phyloP scores from a whole-genome alignment of 1,139 yeast genomes.

The Geotrichum klebahnii region DNA sequence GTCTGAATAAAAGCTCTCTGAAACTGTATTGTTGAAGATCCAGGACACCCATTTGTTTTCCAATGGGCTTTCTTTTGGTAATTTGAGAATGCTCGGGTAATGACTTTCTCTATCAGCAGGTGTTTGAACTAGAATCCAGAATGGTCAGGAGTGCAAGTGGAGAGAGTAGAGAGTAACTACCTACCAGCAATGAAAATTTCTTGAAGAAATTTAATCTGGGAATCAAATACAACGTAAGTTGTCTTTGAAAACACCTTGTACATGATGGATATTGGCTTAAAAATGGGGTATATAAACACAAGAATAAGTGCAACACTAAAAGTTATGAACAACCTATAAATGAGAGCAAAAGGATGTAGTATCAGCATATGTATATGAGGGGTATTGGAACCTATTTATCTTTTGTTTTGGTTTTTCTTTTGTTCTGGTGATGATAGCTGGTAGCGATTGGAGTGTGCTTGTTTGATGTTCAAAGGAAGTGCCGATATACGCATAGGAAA shows the following conservation, averaged over 20 bases:
- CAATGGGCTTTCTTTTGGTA: conserved; percentile 5
- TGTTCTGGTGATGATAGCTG: too few relatives aligned
- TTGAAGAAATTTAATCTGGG: conserved; percentile 13
- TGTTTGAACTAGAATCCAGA: neutral
- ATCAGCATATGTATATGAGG: too few relatives aligned
- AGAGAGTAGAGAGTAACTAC: neutral
- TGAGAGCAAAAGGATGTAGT: conserved; percentile 5
- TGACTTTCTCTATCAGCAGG: conserved; percentile 16
- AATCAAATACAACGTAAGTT: neutral
- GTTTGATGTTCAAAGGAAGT: too few relatives aligned
- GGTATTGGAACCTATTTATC: too few relatives aligned
- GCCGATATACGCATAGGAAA: too few relatives aligned
- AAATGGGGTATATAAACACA: conserved; percentile 12
- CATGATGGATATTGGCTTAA: conserved; percentile 11
- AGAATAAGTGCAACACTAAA: neutral
- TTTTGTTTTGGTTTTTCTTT: too few relatives aligned
- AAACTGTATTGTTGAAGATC: conserved; percentile 4
- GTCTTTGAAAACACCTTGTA: conserved; percentile 3
- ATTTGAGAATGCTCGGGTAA: neutral
- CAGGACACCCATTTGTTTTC: neutral
- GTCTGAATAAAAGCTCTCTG: conserved; percentile 15
- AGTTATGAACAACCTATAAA: conserved; percentile 7
- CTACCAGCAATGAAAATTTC: conserved; percentile 10
- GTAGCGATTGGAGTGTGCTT: too few relatives aligned
- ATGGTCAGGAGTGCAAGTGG: neutral